Base-by-base conservation (phyloP, 2,329 filamentous ascomycete genomes). In the Byssothecium circinans region DNA sequence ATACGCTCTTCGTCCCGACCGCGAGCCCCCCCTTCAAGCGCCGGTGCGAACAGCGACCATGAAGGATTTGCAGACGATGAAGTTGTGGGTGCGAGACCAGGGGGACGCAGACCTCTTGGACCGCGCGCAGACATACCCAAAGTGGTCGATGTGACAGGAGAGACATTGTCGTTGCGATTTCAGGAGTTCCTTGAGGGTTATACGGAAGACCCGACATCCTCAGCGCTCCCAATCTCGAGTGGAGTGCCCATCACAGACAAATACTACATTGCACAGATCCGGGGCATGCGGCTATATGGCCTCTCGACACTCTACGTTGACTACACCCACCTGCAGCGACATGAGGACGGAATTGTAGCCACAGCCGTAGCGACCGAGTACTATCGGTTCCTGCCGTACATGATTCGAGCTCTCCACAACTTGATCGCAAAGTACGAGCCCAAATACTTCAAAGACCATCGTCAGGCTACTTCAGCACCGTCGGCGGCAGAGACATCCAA, bases 361-460 rank as follows among this genome's bases (percentile, higher is more conserved):
- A 86, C 89, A 52, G 92, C 90, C 41, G 87, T 97, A 53, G 87
- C 91, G 57, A 86, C 85, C 61, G 88, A 95, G 65, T 97, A 96
- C 77, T 97, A 96, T 72, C 89, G 94, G 58, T 96, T 96, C 69
- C 80, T 95, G 19, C 94, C 94, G 2, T 99, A 94, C 70, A 82
- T 99, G 63, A 90, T 88, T 18, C 84, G 88, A 54, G 91, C 87
- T 20, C 78, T 99, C 35, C 91, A 99, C 75, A 95, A 91, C 64
- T 84, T 95, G 73, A 95, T 99, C 61, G 87, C 89, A 58, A 95
- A 95, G 74, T 87, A 96, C 74, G 92, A 96, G 71, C 89, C 94
- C 4, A 82, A 88, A 67, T 99, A 97, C 75, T 97, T 95, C 75
- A 83, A 89, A 60, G 88, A 95, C 65, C 92, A 97, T 76, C 84